Evolutionary conservation across 2,329 filamentous ascomycete species (phyloP), one percentile per base, ranked within the genome.

Genomic region (Calonectria pseudoreteaudii): DNA sequence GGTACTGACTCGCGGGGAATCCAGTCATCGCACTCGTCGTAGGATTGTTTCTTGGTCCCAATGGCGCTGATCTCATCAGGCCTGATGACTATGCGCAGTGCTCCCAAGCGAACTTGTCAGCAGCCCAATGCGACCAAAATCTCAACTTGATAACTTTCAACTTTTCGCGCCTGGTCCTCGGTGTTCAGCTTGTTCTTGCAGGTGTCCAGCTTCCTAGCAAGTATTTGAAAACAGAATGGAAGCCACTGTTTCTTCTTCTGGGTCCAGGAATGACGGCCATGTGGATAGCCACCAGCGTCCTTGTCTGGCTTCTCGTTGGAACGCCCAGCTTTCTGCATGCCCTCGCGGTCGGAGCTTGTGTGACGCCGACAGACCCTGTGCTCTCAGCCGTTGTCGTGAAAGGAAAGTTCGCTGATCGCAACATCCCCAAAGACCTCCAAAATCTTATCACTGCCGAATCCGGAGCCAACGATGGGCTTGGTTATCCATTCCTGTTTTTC

Each of bases 361-460:
- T 98, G 20, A 97, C 96, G 3, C 96, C 95, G 0, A 98, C 96
- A 0, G 96, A 98, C 80, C 96, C 96, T 0, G 92, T 98, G 1
- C 84, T 98, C 44, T 96, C 94, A 18, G 96, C 96, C 76, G 94
- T 94, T 3, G 97, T 98, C 71, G 95, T 98, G 58, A 98, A 98
- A 86, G 95, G 95, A 44, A 96, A 95, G 79, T 98, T 98, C 81
- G 96, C 96, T 1, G 95, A 98, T 81, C 93, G 95, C 80, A 97
- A 98, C 81, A 93, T 98, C n/a, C 95, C 96, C 0, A 93, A 92
- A 71, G 90, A 93, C 34, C 86, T 98, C 62, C 95, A 98, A 86
- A 92, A 93, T 76, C 94, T 95, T 78, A 94, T 95, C 80, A 90
- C 94, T 66, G 93, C 92, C 30, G 95, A 98, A 85, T 95, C 94